phyloP scores from a whole-genome alignment of 129 eudicot genomes.

The Rutidosis leptorrhynchoides region DNA sequence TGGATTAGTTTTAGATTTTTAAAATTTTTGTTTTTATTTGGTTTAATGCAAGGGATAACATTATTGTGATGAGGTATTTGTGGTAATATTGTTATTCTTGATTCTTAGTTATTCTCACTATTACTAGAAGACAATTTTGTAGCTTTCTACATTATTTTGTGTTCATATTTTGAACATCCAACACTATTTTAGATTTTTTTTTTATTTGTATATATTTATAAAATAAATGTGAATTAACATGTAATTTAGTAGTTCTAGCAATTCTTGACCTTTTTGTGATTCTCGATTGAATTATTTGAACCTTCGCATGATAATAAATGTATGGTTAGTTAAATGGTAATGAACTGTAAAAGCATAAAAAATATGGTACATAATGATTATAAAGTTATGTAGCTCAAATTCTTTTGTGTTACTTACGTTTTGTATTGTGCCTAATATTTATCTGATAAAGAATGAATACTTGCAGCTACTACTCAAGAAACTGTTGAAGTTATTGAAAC shows the following conservation, averaged over 20 bases:
- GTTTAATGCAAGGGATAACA: neutral
- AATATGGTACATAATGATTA: neutral
- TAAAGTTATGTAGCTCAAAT: neutral
- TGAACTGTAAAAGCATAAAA: neutral
- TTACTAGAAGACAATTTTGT: too few relatives aligned
- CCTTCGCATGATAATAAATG: neutral
- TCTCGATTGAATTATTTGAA: neutral
- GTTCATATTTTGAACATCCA: neutral
- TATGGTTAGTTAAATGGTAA: neutral
- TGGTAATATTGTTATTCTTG: constrained; percentile 8
- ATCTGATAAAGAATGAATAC: constrained; percentile 8
- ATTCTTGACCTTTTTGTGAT: neutral
- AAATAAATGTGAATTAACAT: neutral
- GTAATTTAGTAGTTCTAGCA: too few relatives aligned
- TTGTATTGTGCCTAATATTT: neutral
- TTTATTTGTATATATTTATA: too few relatives aligned
- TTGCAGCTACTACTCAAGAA: constrained; percentile 62
- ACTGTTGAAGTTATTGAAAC: constrained; percentile 42
- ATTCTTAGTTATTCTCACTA: neutral
- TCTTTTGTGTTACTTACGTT: neutral
- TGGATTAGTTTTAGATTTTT: constrained; percentile 18
- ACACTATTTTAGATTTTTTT: neutral
- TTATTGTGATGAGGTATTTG: neutral
- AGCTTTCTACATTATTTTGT: too few relatives aligned
- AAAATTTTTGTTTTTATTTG: neutral